Percentiles rank a stretch among this genome's conserved stretches.
phyloP scores from a whole-genome alignment of 164 flowering plant genomes.

The Echeveria elegans region DNA sequence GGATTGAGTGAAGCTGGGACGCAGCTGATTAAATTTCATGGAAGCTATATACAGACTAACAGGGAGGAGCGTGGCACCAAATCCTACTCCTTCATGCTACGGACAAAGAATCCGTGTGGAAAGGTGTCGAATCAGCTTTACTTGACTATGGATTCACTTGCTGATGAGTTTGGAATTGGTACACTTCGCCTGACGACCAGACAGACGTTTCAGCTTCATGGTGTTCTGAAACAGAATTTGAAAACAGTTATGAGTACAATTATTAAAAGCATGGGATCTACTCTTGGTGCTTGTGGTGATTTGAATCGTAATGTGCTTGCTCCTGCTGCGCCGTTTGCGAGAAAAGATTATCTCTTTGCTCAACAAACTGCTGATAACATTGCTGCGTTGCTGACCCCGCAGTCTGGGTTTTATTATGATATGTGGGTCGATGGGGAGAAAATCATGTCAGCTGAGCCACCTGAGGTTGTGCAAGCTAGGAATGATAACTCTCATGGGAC shows the following conservation, averaged over 20 bases:
- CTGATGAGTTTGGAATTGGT: constrained; percentile 92
- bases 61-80: constrained; percentile 73
- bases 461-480: constrained; percentile 81
- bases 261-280: constrained; percentile 81
- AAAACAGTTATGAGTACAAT: constrained; percentile 67
- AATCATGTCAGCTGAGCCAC: constrained; percentile 84
- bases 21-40: constrained; percentile 95
- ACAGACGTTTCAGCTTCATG: not conserved
- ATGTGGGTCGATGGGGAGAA: constrained; percentile 97
- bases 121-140: constrained; percentile 24
- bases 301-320: constrained; percentile 97
- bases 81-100: constrained; percentile 82
- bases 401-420: constrained; percentile 94
- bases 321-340: constrained; percentile 81
- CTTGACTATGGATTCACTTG: constrained; percentile 40
- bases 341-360: constrained; percentile 82
- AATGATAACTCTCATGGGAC: constrained; percentile 96
- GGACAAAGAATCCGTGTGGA: constrained; percentile 94
- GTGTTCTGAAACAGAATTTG: not conserved
- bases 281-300: constrained; percentile 99
- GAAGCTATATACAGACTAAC: constrained; percentile 87
- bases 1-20: constrained; percentile 16
- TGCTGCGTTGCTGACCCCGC: constrained; percentile 89
- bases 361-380: constrained; percentile 93
- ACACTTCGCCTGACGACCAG: not conserved